Conservation (phyloP, 345 rosid genomes). For the Syzygium oleosum region DNA sequence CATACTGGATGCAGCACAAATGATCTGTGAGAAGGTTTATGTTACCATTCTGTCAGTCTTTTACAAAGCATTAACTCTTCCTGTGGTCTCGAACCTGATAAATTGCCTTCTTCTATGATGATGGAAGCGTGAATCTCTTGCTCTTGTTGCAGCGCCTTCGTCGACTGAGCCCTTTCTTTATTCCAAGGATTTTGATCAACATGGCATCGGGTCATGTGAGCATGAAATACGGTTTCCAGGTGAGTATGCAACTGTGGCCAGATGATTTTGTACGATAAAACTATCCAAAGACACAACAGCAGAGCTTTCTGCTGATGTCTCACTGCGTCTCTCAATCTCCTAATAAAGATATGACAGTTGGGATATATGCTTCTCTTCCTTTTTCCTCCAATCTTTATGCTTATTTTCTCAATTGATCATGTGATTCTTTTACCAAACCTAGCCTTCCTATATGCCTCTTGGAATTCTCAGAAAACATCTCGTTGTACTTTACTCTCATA, state of each 20-base stretch:
- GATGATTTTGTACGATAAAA: background rate
- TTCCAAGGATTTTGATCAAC: conserved; percentile 87
- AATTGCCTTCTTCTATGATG: background rate
- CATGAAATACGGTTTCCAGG: conserved; percentile 96
- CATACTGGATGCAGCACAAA: conserved; percentile 69
- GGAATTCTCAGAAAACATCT: background rate
- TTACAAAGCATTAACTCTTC: background rate
- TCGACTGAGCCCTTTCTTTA: conserved; percentile 90
- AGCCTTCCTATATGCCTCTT: background rate
- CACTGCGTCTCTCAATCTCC: background rate
- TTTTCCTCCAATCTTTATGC: too few relatives aligned
- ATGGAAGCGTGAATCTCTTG: background rate
- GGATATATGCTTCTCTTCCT: background rate
- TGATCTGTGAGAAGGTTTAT: conserved; percentile 83
- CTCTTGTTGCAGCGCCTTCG: conserved; percentile 61
- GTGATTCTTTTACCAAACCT: background rate
- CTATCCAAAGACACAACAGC: background rate
- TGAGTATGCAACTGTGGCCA: conserved; percentile 9
- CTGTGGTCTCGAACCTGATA: background rate
- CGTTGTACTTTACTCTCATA: background rate
- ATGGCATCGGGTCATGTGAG: conserved; percentile 98
- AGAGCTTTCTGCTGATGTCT: background rate
- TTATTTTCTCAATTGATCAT: background rate
- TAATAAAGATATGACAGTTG: background rate
- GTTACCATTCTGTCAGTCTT: background rate